A percentile compares a stretch with the other conserved stretches of the same genome.
Evolutionary conservation across 108 stramenopile species (phyloP).

Genomic region (Discostella pseudostelligera): DNA sequence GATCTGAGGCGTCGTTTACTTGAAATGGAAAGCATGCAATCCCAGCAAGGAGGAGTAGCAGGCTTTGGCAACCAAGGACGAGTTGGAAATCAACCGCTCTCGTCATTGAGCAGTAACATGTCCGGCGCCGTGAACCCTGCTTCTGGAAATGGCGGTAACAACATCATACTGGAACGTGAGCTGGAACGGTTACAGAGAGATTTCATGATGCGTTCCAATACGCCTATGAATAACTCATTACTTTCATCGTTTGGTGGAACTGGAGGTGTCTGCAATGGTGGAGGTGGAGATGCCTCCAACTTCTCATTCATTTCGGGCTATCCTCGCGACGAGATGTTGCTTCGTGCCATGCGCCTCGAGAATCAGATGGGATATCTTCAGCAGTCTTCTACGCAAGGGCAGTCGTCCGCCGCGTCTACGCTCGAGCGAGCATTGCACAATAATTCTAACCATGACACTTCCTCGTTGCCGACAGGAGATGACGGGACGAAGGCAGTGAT

Average conservation of each 20-base stretch:
- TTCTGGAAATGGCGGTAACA: background rate
- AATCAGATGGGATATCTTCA: constrained; percentile 16
- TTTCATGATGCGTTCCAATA: constrained; percentile 14
- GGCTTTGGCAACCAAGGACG: background rate
- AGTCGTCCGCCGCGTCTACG: background rate
- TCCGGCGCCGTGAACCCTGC: background rate
- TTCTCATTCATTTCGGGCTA: background rate
- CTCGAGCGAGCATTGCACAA: background rate
- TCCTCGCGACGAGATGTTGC: constrained; percentile 10
- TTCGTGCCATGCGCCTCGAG: constrained; percentile 10
- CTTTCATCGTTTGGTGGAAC: background rate
- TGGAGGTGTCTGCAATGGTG: no score
- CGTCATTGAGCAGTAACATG: background rate
- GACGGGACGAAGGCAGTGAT: constrained; percentile 5
- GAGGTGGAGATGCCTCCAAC: background rate
- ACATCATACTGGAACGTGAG: constrained; percentile 2
- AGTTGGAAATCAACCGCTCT: no score
- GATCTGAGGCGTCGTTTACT: constrained; percentile 3
- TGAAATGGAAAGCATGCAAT: constrained; percentile 4
- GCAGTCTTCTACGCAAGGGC: constrained; percentile 5
- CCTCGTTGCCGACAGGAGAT: background rate
- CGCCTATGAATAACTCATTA: constrained; percentile 2
- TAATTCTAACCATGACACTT: background rate
- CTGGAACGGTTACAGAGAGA: constrained; percentile 9
- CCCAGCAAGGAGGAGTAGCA: constrained; percentile 1